These are phyloP conservation scores for Globisporangium rhizosaccharum DNA, from an alignment of 352 stramenopile species.

Conservation along the genomic window DNA sequence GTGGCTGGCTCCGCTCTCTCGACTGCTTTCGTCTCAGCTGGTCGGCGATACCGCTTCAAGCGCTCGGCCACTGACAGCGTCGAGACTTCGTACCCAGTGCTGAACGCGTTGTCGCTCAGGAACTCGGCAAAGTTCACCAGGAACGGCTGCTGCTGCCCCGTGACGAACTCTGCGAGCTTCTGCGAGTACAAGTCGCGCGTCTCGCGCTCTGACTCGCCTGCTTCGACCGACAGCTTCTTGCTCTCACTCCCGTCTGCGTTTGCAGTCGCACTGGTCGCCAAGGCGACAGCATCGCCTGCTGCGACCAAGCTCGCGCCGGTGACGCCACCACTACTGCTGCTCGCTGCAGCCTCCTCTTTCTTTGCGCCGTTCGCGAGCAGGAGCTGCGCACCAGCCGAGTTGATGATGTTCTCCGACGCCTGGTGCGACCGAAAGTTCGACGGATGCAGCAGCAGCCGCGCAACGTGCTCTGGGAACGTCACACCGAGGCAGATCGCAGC, in stretches of 20 bases:
- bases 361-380: slow-evolving; percentile 27
- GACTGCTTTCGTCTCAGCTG: slow-evolving; percentile 11
- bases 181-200: slow-evolving; percentile 59
- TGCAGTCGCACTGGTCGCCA: not conserved
- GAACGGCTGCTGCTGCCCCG: slow-evolving; percentile 75
- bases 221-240: slow-evolving; percentile 7
- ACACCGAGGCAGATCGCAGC: slow-evolving; percentile 80
- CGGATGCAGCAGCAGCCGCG: slow-evolving; percentile 64
- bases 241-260: not conserved
- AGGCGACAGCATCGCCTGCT: not conserved
- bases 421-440: slow-evolving; percentile 85
- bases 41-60: slow-evolving; percentile 44
- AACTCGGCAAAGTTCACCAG: slow-evolving; percentile 67
- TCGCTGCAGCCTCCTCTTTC: not conserved
- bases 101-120: slow-evolving; percentile 76
- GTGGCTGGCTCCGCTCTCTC: not conserved
- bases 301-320: slow-evolving; percentile 1
- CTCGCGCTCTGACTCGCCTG: slow-evolving; percentile 24
- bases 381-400: slow-evolving; percentile 58
- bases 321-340: not conserved
- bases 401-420: slow-evolving; percentile 82
- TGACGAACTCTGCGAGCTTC: slow-evolving; percentile 47
- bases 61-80: slow-evolving; percentile 59
- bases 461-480: slow-evolving; percentile 63
- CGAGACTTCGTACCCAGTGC: slow-evolving; percentile 69